phyloP scores from a whole-genome alignment of 352 stramenopile species.

The Aphanomyces astaci region DNA sequence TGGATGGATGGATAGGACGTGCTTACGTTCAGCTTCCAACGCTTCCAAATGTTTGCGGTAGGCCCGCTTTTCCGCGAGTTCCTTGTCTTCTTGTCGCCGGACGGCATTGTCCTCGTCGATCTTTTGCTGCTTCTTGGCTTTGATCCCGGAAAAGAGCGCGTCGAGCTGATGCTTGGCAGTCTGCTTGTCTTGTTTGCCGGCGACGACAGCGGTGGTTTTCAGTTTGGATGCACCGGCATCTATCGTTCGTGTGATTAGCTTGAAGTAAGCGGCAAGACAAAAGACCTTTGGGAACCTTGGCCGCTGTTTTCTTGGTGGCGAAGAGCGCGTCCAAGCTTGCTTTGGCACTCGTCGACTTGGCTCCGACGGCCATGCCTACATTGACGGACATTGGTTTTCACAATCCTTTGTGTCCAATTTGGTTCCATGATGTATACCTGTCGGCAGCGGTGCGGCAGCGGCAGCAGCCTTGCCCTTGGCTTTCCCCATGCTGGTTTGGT shows the following conservation, averaged over 20 bases:
- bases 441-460: too few species aligned
- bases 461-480: not conserved
- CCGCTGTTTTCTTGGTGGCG: not conserved
- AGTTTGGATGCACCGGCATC: not conserved
- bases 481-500: not conserved
- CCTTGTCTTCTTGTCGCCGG: conserved; percentile 4
- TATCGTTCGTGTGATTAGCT: not conserved
- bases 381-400: too few species aligned
- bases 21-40: conserved; percentile 71
- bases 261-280: not conserved
- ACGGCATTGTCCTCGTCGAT: conserved; percentile 51
- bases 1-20: too few species aligned
- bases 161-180: conserved; percentile 50
- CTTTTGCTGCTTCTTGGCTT: conserved; percentile 61
- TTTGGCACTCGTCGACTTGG: not conserved
- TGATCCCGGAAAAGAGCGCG: conserved; percentile 66
- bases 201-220: conserved; percentile 9
- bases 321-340: not conserved
- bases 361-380: too few species aligned
- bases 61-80: conserved; percentile 14
- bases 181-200: conserved; percentile 38
- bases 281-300: conserved; percentile 19
- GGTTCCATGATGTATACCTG: too few species aligned
- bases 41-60: conserved; percentile 62
- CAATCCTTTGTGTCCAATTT: too few species aligned